phyloP scores from a whole-genome alignment of 2,329 filamentous ascomycete genomes.

The Cladosporium cucumerinum region DNA sequence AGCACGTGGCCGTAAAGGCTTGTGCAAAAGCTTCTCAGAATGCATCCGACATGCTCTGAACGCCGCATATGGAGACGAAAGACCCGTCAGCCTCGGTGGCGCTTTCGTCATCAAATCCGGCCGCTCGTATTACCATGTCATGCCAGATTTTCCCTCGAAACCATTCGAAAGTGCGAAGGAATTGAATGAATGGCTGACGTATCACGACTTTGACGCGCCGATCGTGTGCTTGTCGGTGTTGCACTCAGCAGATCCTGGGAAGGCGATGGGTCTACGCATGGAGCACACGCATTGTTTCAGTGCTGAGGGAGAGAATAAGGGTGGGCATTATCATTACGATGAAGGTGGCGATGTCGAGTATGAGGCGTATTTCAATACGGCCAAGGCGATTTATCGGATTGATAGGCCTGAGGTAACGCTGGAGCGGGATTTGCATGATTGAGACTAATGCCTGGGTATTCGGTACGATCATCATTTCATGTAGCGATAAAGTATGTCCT shows the following conservation, averaged over 20 bases:
- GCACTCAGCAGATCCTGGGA: conserved; percentile 29
- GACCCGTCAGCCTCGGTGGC: conserved; percentile 28
- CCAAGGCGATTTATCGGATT: conserved; percentile 31
- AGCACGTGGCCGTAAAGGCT: conserved; percentile 24
- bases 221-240: conserved; percentile 32
- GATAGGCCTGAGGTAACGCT: conserved; percentile 29
- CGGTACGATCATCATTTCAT: not conserved
- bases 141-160: conserved; percentile 31
- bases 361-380: conserved; percentile 33
- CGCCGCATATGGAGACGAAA: conserved; percentile 24
- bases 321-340: conserved; percentile 34
- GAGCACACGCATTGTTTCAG: conserved; percentile 35
- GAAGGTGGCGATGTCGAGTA: conserved; percentile 29
- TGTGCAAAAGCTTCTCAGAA: conserved; percentile 29
- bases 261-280: conserved; percentile 30
- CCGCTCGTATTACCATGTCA: conserved; percentile 29
- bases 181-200: conserved; percentile 31
- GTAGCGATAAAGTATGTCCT: not conserved
- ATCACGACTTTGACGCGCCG: conserved; percentile 30
- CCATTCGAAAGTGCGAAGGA: conserved; percentile 28
- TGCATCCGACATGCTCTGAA: conserved; percentile 26
- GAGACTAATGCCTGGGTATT: not conserved
- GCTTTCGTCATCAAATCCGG: conserved; percentile 30
- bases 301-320: conserved; percentile 24
- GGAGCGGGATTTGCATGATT: conserved; percentile 26